Evolutionary conservation across 768 basidiomycete genomes (phyloP).

Genomic region (Pisolithus tinctorius): DNA sequence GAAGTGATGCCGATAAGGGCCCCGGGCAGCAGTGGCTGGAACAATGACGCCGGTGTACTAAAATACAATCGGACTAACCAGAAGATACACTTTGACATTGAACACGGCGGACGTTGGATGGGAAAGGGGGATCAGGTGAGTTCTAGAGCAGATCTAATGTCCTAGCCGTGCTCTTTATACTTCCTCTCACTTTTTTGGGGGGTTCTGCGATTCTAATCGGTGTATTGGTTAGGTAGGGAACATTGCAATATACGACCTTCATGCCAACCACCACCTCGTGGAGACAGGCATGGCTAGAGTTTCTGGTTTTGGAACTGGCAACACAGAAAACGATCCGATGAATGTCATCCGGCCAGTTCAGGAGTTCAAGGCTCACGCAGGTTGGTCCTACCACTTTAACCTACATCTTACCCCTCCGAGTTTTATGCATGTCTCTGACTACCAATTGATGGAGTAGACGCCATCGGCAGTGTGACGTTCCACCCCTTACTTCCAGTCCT

Average conservation of each 20-base stretch:
- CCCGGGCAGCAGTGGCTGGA: neutral
- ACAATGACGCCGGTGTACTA: neutral
- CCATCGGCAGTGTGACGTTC: conserved; percentile 66
- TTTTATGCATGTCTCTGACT: neutral
- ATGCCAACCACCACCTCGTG: neutral
- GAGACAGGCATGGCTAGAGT: conserved; percentile 1
- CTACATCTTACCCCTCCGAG: neutral
- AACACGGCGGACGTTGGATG: conserved; percentile 57
- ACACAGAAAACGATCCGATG: neutral
- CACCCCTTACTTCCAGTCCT: conserved; percentile 57
- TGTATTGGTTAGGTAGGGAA: conserved; percentile 42
- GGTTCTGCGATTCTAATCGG: neutral
- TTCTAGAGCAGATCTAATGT: conserved; percentile 1
- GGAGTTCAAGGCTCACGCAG: conserved; percentile 49
- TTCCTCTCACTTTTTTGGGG: neutral
- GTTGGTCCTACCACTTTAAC: conserved; percentile 28
- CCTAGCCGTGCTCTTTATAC: neutral
- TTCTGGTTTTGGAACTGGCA: neutral
- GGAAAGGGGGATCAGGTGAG: conserved; percentile 64
- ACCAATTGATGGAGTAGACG: conserved; percentile 38
- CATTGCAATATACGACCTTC: conserved; percentile 54
- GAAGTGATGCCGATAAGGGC: neutral
- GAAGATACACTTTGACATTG: conserved; percentile 70
- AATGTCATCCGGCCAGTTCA: conserved; percentile 24
- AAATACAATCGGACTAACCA: conserved; percentile 56